These are phyloP conservation scores for Chloranthus sessilifolius DNA, from an alignment of 164 flowering plant species.

Conservation along the genomic window DNA sequence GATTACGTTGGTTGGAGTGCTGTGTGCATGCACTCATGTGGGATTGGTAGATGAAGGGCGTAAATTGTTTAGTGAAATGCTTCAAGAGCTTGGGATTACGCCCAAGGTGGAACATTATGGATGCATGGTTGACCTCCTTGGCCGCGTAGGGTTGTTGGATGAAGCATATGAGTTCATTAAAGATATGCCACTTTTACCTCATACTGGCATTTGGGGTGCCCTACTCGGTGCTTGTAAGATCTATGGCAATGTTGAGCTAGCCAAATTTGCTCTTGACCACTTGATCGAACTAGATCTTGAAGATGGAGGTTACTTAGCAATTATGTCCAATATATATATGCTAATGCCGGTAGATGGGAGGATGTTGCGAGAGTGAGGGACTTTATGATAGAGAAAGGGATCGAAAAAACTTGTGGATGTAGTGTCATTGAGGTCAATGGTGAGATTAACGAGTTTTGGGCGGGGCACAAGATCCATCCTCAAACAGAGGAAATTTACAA, in stretches of 20 bases:
- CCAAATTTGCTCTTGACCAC: slow-evolving; percentile 7
- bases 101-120: slow-evolving; percentile 24
- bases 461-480: slow-evolving; percentile 22
- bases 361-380: slow-evolving; percentile 15
- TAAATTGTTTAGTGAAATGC: slow-evolving; percentile 12
- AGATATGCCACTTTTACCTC: slow-evolving; percentile 15
- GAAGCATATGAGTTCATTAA: slow-evolving; percentile 15
- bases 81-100: slow-evolving; percentile 3
- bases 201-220: slow-evolving; percentile 17
- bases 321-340: slow-evolving; percentile 19
- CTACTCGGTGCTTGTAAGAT: slow-evolving; percentile 15
- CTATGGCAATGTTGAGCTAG: slow-evolving; percentile 15
- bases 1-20: slow-evolving; percentile 15
- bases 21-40: slow-evolving; percentile 19
- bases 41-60: slow-evolving; percentile 18
- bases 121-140: slow-evolving; percentile 23
- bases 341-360: slow-evolving; percentile 19
- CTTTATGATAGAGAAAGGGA: slow-evolving; percentile 7
- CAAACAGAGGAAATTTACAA: slow-evolving; percentile 18
- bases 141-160: slow-evolving; percentile 21
- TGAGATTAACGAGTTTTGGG: slow-evolving; percentile 27
- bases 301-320: slow-evolving; percentile 12
- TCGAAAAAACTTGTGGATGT: slow-evolving; percentile 16
- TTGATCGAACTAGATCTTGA: slow-evolving; percentile 6
- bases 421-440: slow-evolving; percentile 24